These are phyloP conservation scores for Anisodus acutangulus DNA, from an alignment of 257 asterid species.

Conservation along the genomic window DNA sequence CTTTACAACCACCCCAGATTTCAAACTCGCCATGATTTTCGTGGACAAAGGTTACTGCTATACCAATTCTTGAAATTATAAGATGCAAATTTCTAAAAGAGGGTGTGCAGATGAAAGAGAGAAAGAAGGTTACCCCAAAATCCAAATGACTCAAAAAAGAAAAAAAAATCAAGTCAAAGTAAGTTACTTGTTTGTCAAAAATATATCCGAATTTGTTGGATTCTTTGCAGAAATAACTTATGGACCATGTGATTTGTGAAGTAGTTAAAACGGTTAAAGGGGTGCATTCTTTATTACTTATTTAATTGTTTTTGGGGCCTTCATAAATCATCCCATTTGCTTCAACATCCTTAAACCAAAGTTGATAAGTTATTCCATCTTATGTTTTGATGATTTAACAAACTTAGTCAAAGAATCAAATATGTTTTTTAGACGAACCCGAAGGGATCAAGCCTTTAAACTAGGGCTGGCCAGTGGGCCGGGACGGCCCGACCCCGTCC, in stretches of 20 bases:
- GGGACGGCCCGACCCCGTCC: no score
- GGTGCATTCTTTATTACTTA: no score
- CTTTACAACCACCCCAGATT: conserved; percentile 60
- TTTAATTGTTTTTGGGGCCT: no score
- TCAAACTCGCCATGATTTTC: conserved; percentile 53
- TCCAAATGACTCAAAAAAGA: not conserved
- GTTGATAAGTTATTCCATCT: no score
- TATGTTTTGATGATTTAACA: no score
- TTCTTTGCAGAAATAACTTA: not conserved
- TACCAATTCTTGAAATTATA: not conserved
- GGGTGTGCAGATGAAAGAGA: not conserved
- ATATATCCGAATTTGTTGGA: not conserved
- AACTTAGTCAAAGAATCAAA: no score
- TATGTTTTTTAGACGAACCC: no score
- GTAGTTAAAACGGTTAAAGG: not conserved
- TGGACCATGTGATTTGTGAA: not conserved
- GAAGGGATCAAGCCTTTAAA: no score
- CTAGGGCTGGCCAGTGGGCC: no score
- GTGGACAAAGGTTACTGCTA: not conserved
- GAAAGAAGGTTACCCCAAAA: not conserved
- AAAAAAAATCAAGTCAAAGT: not conserved
- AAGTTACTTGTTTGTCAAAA: conserved; percentile 8
- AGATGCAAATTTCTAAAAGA: not conserved
- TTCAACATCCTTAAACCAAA: no score
- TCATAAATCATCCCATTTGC: no score